phyloP scores from a whole-genome alignment of 352 stramenopile genomes.

The Pythium volutum region DNA sequence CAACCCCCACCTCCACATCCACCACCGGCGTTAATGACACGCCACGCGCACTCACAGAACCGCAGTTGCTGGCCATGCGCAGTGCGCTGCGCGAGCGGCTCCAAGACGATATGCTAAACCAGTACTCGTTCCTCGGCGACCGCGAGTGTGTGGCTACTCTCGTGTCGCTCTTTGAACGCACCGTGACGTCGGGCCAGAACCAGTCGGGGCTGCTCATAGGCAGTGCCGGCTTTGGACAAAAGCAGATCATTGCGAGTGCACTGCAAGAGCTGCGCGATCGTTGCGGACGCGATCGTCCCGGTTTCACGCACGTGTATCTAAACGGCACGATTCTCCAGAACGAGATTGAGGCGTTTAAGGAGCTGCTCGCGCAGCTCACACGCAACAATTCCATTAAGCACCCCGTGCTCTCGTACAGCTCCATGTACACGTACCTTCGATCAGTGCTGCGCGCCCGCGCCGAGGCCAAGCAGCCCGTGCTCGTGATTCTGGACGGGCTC shows the following conservation, averaged over 20 bases:
- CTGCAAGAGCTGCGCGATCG: slow-evolving; percentile 45
- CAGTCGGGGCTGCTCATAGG: slow-evolving; percentile 74
- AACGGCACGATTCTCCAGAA: slow-evolving; percentile 79
- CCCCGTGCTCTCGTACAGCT: slow-evolving; percentile 73
- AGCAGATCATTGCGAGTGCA: slow-evolving; percentile 46
- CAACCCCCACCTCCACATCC: neutral
- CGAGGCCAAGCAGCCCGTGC: slow-evolving; percentile 43
- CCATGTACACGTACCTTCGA: slow-evolving; percentile 85
- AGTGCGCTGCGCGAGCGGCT: slow-evolving; percentile 40
- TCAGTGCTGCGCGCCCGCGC: slow-evolving; percentile 55
- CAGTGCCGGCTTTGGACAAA: slow-evolving; percentile 44
- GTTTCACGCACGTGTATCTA: slow-evolving; percentile 71
- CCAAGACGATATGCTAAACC: slow-evolving; percentile 24
- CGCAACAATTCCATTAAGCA: slow-evolving; percentile 56
- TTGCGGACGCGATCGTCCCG: slow-evolving; percentile 11
- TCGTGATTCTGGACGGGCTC: slow-evolving; percentile 72
- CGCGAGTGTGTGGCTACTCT: slow-evolving; percentile 34
- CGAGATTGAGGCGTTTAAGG: slow-evolving; percentile 84
- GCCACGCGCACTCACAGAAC: slow-evolving; percentile 10
- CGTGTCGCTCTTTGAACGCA: slow-evolving; percentile 66
- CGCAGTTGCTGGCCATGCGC: slow-evolving; percentile 36
- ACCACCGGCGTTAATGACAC: neutral
- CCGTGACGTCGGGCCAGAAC: slow-evolving; percentile 66
- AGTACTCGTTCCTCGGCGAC: slow-evolving; percentile 19
- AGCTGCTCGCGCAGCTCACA: slow-evolving; percentile 70